A percentile compares a stretch with the other conserved stretches of the same genome.
Evolutionary conservation across 257 asterid genomes (phyloP).

Genomic region (Przewalskia tangutica): DNA sequence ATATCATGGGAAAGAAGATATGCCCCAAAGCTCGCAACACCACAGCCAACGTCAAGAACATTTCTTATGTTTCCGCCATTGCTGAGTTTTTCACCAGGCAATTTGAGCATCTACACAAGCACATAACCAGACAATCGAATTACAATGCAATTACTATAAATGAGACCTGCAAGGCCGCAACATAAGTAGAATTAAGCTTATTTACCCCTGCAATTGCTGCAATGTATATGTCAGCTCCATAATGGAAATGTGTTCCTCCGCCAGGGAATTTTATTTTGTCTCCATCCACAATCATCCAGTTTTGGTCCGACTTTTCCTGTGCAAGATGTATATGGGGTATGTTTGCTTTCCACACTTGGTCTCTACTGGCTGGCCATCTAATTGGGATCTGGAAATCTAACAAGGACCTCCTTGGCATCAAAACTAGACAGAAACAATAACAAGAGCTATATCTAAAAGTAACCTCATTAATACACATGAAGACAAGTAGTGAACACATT

Average conservation of each 20-base stretch:
- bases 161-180: background rate
- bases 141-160: background rate
- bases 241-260: constrained; percentile 92
- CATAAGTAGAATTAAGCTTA: background rate
- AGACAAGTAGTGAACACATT: background rate
- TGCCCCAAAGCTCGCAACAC: constrained; percentile 97
- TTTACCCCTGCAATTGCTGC: constrained; percentile 78
- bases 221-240: constrained; percentile 84
- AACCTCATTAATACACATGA: background rate
- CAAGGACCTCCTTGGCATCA: constrained; percentile 44
- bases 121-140: background rate
- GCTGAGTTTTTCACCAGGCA: constrained; percentile 60
- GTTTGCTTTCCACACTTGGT: constrained; percentile 91
- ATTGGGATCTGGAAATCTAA: constrained; percentile 87
- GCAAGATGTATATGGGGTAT: constrained; percentile 96
- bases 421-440: constrained; percentile 25
- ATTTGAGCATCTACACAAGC: constrained; percentile 69
- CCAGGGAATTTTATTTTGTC: constrained; percentile 88
- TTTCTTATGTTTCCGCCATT: constrained; percentile 65
- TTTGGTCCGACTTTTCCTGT: constrained; percentile 75
- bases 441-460: background rate
- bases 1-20: constrained; percentile 70
- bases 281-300: constrained; percentile 95
- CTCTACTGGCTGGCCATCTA: constrained; percentile 90
- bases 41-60: constrained; percentile 96